Evolutionary conservation across 768 basidiomycete genomes (phyloP).

Genomic region (Termitomyces bulborhizus): DNA sequence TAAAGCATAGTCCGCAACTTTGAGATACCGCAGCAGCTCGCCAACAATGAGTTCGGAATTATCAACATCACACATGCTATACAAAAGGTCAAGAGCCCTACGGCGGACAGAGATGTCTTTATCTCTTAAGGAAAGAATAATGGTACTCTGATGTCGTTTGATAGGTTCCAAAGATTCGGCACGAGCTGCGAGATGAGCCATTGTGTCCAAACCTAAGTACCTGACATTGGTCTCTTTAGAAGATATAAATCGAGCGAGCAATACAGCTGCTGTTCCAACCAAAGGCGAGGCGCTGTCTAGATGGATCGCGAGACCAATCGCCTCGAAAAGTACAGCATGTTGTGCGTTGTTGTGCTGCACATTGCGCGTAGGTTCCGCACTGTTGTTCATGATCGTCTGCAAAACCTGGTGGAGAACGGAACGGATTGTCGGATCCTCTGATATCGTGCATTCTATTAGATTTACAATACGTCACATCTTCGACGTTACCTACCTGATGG

Average conservation of each 20-base stretch:
- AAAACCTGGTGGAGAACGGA: slow-evolving; percentile 76
- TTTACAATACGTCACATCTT: not conserved
- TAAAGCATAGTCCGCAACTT: slow-evolving; percentile 93
- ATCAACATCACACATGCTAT: slow-evolving; percentile 98
- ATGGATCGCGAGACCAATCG: slow-evolving; percentile 94
- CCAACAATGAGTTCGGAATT: slow-evolving; percentile 96
- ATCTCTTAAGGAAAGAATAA: slow-evolving; percentile 90
- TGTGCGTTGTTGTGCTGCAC: slow-evolving; percentile 99
- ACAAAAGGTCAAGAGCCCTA: slow-evolving; percentile 89
- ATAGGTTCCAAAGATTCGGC: slow-evolving; percentile 88
- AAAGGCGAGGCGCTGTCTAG: slow-evolving; percentile 86
- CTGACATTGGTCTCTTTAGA: slow-evolving; percentile 98
- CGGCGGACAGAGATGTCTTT: slow-evolving; percentile 96
- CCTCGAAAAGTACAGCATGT: slow-evolving; percentile 97
- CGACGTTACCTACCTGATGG: slow-evolving; percentile 67
- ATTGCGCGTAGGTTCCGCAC: slow-evolving; percentile 86
- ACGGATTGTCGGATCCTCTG: slow-evolving; percentile 81
- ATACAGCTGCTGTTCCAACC: slow-evolving; percentile 80
- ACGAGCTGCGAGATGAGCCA: slow-evolving; percentile 96
- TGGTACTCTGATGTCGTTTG: slow-evolving; percentile 93
- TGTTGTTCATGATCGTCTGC: slow-evolving; percentile 85
- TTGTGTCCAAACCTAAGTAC: slow-evolving; percentile 94
- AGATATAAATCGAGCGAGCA: slow-evolving; percentile 93
- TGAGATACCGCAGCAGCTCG: slow-evolving; percentile 88
- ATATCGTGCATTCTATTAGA: not conserved